Conservation (phyloP, 1,284 basidiomycete species). For the Ustilago lituana region DNA sequence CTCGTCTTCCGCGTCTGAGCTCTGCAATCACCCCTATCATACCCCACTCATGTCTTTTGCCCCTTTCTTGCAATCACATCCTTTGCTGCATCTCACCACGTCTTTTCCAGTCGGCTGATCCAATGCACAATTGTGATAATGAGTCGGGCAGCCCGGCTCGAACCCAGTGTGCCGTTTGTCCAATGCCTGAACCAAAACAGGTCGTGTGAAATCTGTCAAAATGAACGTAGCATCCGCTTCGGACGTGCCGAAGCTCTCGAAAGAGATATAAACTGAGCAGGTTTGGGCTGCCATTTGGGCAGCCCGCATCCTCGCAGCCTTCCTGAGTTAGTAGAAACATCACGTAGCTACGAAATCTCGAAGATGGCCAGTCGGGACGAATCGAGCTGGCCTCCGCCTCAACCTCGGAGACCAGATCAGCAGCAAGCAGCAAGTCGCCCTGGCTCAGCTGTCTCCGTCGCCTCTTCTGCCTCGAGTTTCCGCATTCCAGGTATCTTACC, state of each 20-base stretch:
- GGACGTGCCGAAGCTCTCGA: conserved; percentile 13
- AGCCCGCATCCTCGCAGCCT: no score
- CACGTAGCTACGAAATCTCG: no score
- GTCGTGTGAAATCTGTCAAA: no score
- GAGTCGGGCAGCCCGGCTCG: background rate
- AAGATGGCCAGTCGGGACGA: no score
- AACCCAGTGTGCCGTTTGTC: background rate
- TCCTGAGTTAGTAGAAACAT: no score
- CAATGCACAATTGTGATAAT: conserved; percentile 7
- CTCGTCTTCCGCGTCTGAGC: conserved; percentile 62
- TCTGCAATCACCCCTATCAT: conserved; percentile 4
- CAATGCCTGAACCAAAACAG: no score
- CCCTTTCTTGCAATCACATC: conserved; percentile 1
- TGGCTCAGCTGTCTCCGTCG: conserved; percentile 11
- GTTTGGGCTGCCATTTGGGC: no score
- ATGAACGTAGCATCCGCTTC: conserved; percentile 7
- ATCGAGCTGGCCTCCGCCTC: background rate
- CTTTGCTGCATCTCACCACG: background rate
- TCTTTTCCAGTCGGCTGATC: background rate
- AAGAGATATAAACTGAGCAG: conserved; percentile 15
- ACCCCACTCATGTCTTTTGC: conserved; percentile 13
- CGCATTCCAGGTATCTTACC: conserved; percentile 31
- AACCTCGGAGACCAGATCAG: background rate
- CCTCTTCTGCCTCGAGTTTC: conserved; percentile 34
- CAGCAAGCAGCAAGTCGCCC: conserved; percentile 1